Evolutionary conservation across 2,329 filamentous ascomycete genomes (phyloP).

Genomic region (Cytospora piceae): DNA sequence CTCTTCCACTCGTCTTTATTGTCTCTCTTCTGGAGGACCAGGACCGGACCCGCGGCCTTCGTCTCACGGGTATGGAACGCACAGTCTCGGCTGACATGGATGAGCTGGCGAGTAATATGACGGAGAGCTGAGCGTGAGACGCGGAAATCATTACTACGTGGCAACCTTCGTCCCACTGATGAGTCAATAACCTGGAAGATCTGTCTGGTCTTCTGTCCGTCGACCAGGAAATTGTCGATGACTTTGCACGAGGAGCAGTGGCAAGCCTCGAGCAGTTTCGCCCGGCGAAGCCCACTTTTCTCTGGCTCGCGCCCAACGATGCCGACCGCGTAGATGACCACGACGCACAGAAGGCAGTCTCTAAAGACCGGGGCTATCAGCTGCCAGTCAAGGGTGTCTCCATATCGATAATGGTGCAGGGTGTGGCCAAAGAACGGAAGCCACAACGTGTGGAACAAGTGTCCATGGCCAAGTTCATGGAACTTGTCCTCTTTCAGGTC

Average conservation of each 20-base stretch:
- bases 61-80: background rate
- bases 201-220: background rate
- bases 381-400: background rate
- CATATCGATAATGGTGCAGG: background rate
- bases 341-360: background rate
- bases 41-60: background rate
- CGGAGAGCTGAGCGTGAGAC: background rate
- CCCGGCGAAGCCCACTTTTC: background rate
- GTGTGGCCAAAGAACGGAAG: background rate
- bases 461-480: background rate
- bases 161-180: background rate
- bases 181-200: background rate
- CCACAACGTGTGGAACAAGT: constrained; percentile 3
- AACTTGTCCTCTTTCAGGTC: background rate
- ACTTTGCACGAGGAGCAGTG: background rate
- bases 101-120: constrained; percentile 2
- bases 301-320: constrained; percentile 1
- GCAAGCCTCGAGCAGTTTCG: background rate
- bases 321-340: background rate
- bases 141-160: background rate
- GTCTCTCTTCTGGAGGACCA: constrained; percentile 1
- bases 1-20: background rate
- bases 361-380: background rate
- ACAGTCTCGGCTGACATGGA: background rate
- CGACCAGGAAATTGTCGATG: background rate